A percentile compares a stretch with the other conserved stretches of the same genome.
phyloP scores from a whole-genome alignment of 2,329 filamentous ascomycete species.

The Aspergillus pseudonomiae region DNA sequence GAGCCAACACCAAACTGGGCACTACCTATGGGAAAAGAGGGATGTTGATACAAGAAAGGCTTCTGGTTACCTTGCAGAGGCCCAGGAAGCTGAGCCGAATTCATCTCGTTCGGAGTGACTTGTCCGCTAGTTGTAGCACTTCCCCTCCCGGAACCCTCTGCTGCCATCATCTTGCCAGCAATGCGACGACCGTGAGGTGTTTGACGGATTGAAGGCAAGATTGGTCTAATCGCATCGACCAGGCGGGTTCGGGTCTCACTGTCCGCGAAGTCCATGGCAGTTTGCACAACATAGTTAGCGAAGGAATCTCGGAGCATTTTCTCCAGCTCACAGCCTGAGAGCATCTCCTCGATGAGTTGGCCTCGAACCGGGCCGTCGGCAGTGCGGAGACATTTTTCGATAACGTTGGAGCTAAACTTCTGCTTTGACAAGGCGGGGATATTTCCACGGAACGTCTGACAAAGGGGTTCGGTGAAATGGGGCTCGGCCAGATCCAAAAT shows the following conservation, averaged over 20 bases:
- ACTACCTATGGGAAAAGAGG: slow-evolving; percentile 28
- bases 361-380: slow-evolving; percentile 74
- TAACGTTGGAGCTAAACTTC: slow-evolving; percentile 99
- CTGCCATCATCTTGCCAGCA: slow-evolving; percentile 76
- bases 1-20: slow-evolving; percentile 30
- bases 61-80: slow-evolving; percentile 33
- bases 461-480: slow-evolving; percentile 85
- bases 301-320: slow-evolving; percentile 88
- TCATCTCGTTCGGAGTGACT: slow-evolving; percentile 44
- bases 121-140: slow-evolving; percentile 43
- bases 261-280: slow-evolving; percentile 84
- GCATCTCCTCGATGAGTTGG: slow-evolving; percentile 82
- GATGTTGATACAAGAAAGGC: slow-evolving; percentile 34
- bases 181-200: slow-evolving; percentile 95
- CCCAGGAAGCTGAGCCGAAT: slow-evolving; percentile 39
- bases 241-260: slow-evolving; percentile 72
- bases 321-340: slow-evolving; percentile 75
- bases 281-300: slow-evolving; percentile 98
- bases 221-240: slow-evolving; percentile 81
- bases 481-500: slow-evolving; percentile 92
- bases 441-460: slow-evolving; percentile 76
- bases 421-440: slow-evolving; percentile 78
- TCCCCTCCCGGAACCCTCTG: slow-evolving; percentile 49
- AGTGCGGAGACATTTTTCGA: slow-evolving; percentile 93
- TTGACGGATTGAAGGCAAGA: slow-evolving; percentile 80